Evolutionary conservation across 331 rosid genomes (phyloP).

Genomic region (Malus hybrid): DNA sequence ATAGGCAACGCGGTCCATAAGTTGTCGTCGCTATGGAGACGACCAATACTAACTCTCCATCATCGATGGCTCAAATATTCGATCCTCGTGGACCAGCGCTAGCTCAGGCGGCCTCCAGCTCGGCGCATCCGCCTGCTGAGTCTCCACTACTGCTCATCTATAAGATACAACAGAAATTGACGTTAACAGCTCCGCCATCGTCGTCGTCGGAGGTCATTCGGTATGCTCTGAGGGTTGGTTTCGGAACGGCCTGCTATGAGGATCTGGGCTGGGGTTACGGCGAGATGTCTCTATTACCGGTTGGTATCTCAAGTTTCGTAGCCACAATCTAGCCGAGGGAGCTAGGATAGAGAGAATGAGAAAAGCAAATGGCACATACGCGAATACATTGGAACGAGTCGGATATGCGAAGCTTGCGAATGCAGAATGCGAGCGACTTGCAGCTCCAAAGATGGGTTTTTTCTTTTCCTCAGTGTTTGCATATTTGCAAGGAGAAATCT

Average conservation of each 20-base stretch:
- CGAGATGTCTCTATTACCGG: constrained; percentile 27
- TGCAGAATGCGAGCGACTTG: too few species aligned
- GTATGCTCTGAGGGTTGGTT: constrained; percentile 36
- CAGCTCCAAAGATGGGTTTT: neutral
- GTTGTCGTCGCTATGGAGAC: neutral
- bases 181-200: constrained; percentile 18
- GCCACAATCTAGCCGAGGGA: too few species aligned
- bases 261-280: constrained; percentile 24
- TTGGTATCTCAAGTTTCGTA: neutral
- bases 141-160: neutral
- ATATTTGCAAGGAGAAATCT: neutral
- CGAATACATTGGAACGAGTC: too few species aligned
- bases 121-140: neutral
- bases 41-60: neutral
- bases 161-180: constrained; percentile 1
- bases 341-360: too few species aligned
- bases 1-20: neutral
- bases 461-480: neutral
- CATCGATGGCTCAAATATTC: neutral
- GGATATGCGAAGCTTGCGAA: too few species aligned
- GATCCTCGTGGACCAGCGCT: neutral
- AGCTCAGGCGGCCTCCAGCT: neutral
- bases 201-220: constrained; percentile 32
- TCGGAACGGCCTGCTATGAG: constrained; percentile 23
- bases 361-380: too few species aligned